Percentiles rank a stretch among this genome's conserved stretches.
Conservation (phyloP, 2,329 filamentous ascomycete species). For the Penicillium sp. region DNA sequence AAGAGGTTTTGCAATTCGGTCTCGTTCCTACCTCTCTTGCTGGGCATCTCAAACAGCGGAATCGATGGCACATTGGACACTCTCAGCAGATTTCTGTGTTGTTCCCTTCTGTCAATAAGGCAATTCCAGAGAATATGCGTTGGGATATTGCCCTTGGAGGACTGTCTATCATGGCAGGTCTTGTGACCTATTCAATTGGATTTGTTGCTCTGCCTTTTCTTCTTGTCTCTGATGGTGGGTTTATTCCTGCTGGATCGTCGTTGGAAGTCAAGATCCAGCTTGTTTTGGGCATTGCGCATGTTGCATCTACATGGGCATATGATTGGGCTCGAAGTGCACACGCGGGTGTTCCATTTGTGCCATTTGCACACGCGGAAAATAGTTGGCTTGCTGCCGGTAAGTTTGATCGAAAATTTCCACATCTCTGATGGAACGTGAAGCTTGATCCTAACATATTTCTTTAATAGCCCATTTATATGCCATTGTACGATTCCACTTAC, state of each 20-base stretch:
- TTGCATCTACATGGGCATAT: constrained; percentile 24
- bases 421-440: not conserved
- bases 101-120: constrained; percentile 8
- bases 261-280: constrained; percentile 16
- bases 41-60: constrained; percentile 37
- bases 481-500: constrained; percentile 25
- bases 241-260: constrained; percentile 16
- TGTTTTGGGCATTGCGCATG: constrained; percentile 9
- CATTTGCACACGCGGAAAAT: constrained; percentile 31
- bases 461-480: constrained; percentile 23
- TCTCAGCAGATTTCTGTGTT: constrained; percentile 27
- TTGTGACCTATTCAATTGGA: constrained; percentile 16
- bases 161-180: constrained; percentile 21
- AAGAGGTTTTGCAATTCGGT: constrained; percentile 36
- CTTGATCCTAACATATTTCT: not conserved
- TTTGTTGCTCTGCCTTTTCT: constrained; percentile 25
- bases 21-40: constrained; percentile 37
- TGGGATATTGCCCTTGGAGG: constrained; percentile 26
- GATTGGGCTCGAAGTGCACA: constrained; percentile 22
- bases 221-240: constrained; percentile 12
- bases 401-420: not conserved
- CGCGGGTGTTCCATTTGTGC: constrained; percentile 22
- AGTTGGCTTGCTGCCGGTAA: constrained; percentile 31
- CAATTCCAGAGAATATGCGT: constrained; percentile 14
- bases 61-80: constrained; percentile 41